phyloP scores from a whole-genome alignment of 2,329 filamentous ascomycete genomes.

The Ophiocordyceps camponoti-floridani region DNA sequence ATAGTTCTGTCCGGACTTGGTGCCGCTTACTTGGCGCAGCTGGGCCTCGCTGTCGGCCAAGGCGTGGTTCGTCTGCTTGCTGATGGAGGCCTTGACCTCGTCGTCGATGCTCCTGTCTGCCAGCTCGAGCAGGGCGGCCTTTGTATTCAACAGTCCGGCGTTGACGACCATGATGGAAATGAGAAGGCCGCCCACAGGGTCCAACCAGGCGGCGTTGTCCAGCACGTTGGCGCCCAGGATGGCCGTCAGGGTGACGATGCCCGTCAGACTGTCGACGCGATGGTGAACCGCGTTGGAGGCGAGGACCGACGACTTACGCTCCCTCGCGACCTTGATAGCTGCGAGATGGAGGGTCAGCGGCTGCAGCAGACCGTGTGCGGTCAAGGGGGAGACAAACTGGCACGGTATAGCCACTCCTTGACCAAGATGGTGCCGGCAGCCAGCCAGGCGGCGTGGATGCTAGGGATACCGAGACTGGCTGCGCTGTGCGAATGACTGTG shows the following conservation, averaged over 20 bases:
- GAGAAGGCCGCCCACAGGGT: constrained; percentile 80
- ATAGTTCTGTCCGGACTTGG: constrained; percentile 95
- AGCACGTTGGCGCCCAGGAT: constrained; percentile 83
- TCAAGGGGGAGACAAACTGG: constrained; percentile 49
- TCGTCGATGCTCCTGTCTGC: constrained; percentile 81
- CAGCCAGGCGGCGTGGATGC: constrained; percentile 87
- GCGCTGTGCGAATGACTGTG: constrained; percentile 44
- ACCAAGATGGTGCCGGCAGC: constrained; percentile 76
- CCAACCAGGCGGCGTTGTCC: constrained; percentile 74
- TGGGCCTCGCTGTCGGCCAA: constrained; percentile 44
- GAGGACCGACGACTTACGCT: constrained; percentile 88
- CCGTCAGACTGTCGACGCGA: constrained; percentile 87
- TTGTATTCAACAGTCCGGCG: constrained; percentile 75
- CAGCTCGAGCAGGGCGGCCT: constrained; percentile 66
- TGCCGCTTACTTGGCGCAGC: constrained; percentile 63
- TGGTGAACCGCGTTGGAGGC: constrained; percentile 95
- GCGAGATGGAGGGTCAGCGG: constrained; percentile 1
- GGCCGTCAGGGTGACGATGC: constrained; percentile 76
- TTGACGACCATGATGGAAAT: constrained; percentile 90
- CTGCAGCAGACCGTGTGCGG: neutral
- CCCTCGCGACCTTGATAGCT: constrained; percentile 90
- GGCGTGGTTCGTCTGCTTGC: constrained; percentile 43
- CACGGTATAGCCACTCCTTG: constrained; percentile 94
- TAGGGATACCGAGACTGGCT: constrained; percentile 39
- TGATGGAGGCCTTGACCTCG: constrained; percentile 59